Percentiles rank a stretch among this genome's conserved stretches.
Evolutionary conservation across 345 rosid genomes (phyloP).

Genomic region (Turritis glabra): DNA sequence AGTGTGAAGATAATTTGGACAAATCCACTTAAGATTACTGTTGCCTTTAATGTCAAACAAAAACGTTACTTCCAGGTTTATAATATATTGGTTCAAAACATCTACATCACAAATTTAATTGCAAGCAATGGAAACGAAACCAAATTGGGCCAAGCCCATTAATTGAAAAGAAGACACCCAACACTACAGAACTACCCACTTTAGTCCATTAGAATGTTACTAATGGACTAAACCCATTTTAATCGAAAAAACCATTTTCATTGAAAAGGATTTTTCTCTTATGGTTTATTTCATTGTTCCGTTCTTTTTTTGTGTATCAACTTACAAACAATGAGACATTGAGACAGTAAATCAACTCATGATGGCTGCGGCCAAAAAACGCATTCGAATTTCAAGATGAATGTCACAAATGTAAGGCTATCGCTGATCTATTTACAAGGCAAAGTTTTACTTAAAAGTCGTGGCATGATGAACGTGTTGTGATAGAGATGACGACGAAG

Average conservation of each 20-base stretch:
- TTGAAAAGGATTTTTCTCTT: too few relatives aligned
- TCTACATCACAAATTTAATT: neutral
- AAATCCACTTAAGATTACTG: neutral
- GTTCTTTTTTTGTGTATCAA: neutral
- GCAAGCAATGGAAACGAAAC: neutral
- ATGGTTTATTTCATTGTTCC: neutral
- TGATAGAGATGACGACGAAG: slow-evolving; percentile 25
- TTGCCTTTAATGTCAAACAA: neutral
- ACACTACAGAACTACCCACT: neutral
- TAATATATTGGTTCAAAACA: neutral
- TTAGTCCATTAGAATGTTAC: neutral
- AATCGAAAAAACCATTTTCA: too few relatives aligned
- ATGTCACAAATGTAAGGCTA: slow-evolving; percentile 13
- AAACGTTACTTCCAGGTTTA: neutral
- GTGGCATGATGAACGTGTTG: slow-evolving; percentile 29
- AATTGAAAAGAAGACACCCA: neutral
- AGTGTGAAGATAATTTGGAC: neutral
- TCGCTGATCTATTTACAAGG: slow-evolving; percentile 28
- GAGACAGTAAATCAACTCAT: neutral
- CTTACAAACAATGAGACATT: neutral
- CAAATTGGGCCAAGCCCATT: slow-evolving; percentile 14
- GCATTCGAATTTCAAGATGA: slow-evolving; percentile 6
- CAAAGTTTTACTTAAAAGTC: neutral
- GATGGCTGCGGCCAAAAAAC: neutral
- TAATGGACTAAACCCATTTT: too few relatives aligned